Evolutionary conservation across 495 filamentous ascomycete species (phyloP), one percentile per base, ranked within the genome.

Genomic region (Neurospora sp.): DNA sequence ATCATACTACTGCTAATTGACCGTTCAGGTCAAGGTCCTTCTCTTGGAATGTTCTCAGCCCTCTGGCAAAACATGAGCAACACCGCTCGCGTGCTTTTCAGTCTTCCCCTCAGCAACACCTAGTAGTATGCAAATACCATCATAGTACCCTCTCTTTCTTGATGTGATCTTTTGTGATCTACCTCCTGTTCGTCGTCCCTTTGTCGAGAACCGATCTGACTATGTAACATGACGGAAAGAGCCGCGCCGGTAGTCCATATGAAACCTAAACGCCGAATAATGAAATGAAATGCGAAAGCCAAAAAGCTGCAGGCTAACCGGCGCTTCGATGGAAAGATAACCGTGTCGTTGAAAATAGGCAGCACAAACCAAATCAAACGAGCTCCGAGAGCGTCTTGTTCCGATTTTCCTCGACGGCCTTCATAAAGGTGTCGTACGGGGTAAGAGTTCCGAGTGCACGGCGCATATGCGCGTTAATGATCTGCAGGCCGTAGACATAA

Each of bases 401-500:
- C 70, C 81, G 79, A 73, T 82, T 84, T 54, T 82, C 79, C 72
- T 84, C 81, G 23, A 85, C 70, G 11, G 89, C 89, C 76, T 83
- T 86, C 73, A 87, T 82, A 79, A 90, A 97, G 2, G 89, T 90
- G 48, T 95, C 92, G 75, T 91, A 98, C 4, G 91, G 89, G 5
- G 94, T 96, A 72, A 94, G 88, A 16, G 92, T 89, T 74, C 93
- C 94, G 20, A 99, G 85, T 1, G 96, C 93, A 62, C 94, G 90
- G 79, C 88, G 89, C 88, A 94, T 93, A 80, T 96, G 93, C 11
- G 91, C 90, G 75, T 91, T 94, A 69, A 97, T 84, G 75, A 97
- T 89, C 48, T 93, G 90, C 42, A 98, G 84, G 69, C 95, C 96
- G 78, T 94, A 93, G 66, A 98, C 90, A 79, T 94, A 98, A 78